These are phyloP conservation scores for Nannizziopsis barbatae DNA, from an alignment of 2,329 filamentous ascomycete species.

Conservation along the genomic window DNA sequence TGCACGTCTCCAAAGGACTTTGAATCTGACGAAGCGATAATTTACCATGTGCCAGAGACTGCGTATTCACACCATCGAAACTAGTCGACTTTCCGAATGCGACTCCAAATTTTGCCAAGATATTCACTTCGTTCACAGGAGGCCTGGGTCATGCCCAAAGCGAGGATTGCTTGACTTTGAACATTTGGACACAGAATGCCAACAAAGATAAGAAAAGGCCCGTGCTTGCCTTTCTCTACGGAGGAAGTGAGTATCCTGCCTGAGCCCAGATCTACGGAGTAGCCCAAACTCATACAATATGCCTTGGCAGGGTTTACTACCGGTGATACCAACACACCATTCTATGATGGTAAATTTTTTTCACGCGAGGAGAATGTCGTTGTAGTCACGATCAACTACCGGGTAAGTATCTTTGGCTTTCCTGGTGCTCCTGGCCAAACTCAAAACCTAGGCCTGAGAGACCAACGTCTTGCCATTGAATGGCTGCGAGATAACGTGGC, in stretches of 20 bases:
- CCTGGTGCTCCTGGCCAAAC: slow-evolving; percentile 29
- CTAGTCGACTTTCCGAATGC: slow-evolving; percentile 18
- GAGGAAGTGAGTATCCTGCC: slow-evolving; percentile 26
- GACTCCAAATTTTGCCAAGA: slow-evolving; percentile 17
- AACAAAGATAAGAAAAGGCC: slow-evolving; percentile 21
- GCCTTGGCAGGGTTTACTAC: slow-evolving; percentile 25
- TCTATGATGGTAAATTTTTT: slow-evolving; percentile 29
- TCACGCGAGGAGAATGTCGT: slow-evolving; percentile 31
- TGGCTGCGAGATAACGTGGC: slow-evolving; percentile 34
- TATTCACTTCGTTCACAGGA: slow-evolving; percentile 19
- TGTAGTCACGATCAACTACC: slow-evolving; percentile 36
- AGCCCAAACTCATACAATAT: neutral
- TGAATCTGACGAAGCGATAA: neutral
- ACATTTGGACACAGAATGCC: slow-evolving; percentile 24
- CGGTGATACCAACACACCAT: slow-evolving; percentile 28
- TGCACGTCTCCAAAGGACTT: neutral
- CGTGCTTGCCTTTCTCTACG: slow-evolving; percentile 35
- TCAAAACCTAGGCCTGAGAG: slow-evolving; percentile 39
- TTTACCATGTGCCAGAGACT: slow-evolving; percentile 17
- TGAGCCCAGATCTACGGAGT: no score
- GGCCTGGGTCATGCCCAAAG: slow-evolving; percentile 32
- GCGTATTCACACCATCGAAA: slow-evolving; percentile 17
- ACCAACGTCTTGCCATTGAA: slow-evolving; percentile 37
- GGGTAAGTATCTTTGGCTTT: slow-evolving; percentile 36
- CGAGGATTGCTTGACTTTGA: slow-evolving; percentile 29